phyloP scores from a whole-genome alignment of 768 basidiomycete species.

The Sistotremastrum niveocremeum region DNA sequence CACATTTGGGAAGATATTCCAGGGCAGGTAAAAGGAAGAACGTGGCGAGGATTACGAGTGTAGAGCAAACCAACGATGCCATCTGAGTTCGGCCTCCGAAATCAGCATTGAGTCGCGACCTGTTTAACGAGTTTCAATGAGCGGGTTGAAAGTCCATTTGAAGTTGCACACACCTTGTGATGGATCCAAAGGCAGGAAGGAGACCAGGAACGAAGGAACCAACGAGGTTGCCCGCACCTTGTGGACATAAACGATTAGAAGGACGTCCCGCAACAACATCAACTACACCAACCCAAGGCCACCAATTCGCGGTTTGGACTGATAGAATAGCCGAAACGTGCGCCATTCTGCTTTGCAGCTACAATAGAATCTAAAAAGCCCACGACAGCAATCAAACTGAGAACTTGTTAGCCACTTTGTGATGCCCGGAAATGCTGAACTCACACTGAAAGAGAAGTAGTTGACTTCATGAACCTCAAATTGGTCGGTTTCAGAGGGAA shows the following conservation, averaged over 20 bases:
- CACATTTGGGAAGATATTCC: slow-evolving; percentile 80
- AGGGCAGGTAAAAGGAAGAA: slow-evolving; percentile 83
- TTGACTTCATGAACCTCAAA: slow-evolving; percentile 54
- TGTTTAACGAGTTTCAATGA: slow-evolving; percentile 2
- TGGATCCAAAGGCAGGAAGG: slow-evolving; percentile 84
- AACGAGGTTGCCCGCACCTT: slow-evolving; percentile 60
- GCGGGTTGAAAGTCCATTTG: neutral
- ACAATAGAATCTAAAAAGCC: slow-evolving; percentile 94
- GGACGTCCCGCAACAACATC: neutral
- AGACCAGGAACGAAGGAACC: slow-evolving; percentile 79
- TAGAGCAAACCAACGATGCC: slow-evolving; percentile 67
- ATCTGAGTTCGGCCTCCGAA: slow-evolving; percentile 85
- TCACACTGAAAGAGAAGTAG: slow-evolving; percentile 77
- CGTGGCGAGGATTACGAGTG: slow-evolving; percentile 64
- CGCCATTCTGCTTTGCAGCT: slow-evolving; percentile 84
- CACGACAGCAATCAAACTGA: slow-evolving; percentile 62
- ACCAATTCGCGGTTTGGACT: slow-evolving; percentile 93
- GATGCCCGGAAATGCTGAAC: slow-evolving; percentile 5
- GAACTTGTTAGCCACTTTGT: too few species aligned
- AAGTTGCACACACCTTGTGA: slow-evolving; percentile 50
- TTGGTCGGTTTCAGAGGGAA: slow-evolving; percentile 55
- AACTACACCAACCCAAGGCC: slow-evolving; percentile 42
- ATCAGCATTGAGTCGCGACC: slow-evolving; percentile 82
- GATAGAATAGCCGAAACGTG: slow-evolving; percentile 76
- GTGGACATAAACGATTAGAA: neutral